These are phyloP conservation scores for Komagataella mondaviorum DNA, from an alignment of 805 yeast genomes.

Conservation along the genomic window DNA sequence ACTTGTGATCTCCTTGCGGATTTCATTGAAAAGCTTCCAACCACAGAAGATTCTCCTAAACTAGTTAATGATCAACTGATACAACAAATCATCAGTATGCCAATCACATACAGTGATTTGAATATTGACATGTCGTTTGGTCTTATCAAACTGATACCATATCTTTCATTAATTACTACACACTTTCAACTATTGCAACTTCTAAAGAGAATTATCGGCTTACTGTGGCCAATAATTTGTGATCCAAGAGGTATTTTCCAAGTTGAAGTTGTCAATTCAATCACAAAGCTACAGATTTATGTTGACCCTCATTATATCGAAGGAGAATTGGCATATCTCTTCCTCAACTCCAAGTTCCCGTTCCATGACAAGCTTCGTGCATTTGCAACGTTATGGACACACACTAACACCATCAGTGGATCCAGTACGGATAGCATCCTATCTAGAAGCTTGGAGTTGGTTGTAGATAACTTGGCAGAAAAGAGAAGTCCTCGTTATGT, in stretches of 20 bases:
- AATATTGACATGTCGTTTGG: neutral
- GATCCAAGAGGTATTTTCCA: conserved; percentile 43
- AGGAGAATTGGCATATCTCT: conserved; percentile 51
- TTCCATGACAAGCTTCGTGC: conserved; percentile 31
- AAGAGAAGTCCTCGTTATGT: conserved; percentile 27
- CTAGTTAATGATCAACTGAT: neutral
- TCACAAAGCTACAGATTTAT: conserved; percentile 47
- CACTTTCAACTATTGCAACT: conserved; percentile 12
- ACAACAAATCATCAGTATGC: neutral
- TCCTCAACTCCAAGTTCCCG: conserved; percentile 26
- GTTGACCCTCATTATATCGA: conserved; percentile 47
- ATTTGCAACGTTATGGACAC: conserved; percentile 62
- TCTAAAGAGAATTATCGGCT: conserved; percentile 25
- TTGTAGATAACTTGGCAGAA: conserved; percentile 48
- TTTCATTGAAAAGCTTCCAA: neutral
- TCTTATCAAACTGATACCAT: neutral
- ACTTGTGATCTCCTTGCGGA: neutral
- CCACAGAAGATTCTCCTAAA: neutral
- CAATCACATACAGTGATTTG: neutral
- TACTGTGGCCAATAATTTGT: conserved; percentile 42
- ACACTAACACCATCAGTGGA: conserved; percentile 26
- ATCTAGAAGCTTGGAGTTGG: conserved; percentile 48
- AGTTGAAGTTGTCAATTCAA: conserved; percentile 53
- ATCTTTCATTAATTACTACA: neutral
- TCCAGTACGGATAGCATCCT: conserved; percentile 38